phyloP scores from a whole-genome alignment of 2,329 filamentous ascomycete species.

The Clarireedia hainanense region DNA sequence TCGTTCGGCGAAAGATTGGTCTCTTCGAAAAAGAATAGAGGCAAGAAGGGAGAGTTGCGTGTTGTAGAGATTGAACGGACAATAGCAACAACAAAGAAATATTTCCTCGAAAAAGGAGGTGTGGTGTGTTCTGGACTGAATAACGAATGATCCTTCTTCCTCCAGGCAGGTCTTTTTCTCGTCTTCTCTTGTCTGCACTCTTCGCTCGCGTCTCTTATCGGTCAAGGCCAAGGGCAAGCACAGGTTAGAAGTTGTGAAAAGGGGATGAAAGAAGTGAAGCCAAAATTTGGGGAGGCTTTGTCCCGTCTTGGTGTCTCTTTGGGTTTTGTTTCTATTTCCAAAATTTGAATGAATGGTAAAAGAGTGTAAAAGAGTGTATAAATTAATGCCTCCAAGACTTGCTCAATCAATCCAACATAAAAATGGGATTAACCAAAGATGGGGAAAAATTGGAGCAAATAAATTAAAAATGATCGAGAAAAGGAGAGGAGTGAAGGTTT shows the following conservation, averaged over 20 bases:
- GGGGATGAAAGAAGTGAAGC: not conserved
- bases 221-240: not conserved
- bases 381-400: not conserved
- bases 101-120: constrained; percentile 3
- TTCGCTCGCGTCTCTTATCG: not conserved
- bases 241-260: not conserved
- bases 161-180: not conserved
- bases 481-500: not conserved
- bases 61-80: not conserved
- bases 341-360: not conserved
- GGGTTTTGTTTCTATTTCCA: too few relatives aligned
- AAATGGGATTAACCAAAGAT: constrained; percentile 7
- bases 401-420: not conserved
- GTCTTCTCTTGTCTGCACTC: not conserved
- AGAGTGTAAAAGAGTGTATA: not conserved
- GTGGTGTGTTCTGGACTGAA: too few relatives aligned
- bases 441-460: not conserved
- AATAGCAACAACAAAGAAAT: constrained; percentile 11
- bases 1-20: too few relatives aligned
- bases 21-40: not conserved
- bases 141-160: not conserved
- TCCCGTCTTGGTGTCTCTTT: too few relatives aligned
- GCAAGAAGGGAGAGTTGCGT: not conserved
- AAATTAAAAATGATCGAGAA: not conserved
- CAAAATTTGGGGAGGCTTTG: not conserved